phyloP scores from a whole-genome alignment of 768 basidiomycete genomes.

The Xerocomellus chrysenteron region DNA sequence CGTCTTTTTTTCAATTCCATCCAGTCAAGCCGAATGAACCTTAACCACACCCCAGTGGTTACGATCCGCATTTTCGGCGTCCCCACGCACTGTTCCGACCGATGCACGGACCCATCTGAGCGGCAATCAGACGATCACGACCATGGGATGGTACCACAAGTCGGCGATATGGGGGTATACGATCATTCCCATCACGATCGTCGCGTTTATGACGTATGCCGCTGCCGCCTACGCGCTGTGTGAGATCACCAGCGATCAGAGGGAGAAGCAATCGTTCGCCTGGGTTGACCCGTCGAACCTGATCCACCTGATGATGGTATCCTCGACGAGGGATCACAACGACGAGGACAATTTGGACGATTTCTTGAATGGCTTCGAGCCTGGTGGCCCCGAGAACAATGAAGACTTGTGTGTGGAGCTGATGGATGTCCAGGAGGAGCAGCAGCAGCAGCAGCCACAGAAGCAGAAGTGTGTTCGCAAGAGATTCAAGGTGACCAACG shows the following conservation, averaged over 20 bases:
- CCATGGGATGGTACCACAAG: slow-evolving; percentile 1
- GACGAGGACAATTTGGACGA: not conserved
- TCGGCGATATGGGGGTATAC: not conserved
- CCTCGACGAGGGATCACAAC: not conserved
- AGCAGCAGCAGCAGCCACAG: too few relatives aligned
- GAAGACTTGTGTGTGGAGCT: not conserved
- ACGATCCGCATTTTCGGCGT: slow-evolving; percentile 9
- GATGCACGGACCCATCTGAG: not conserved
- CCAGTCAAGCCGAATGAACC: not conserved
- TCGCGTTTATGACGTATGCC: slow-evolving; percentile 4
- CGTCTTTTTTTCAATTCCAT: not conserved
- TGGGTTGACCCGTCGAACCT: slow-evolving; percentile 8
- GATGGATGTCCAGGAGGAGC: not conserved
- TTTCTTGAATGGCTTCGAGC: not conserved
- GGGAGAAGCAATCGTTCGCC: not conserved
- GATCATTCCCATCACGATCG: slow-evolving; percentile 3
- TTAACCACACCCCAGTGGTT: not conserved
- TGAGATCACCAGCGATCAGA: not conserved
- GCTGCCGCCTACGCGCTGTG: slow-evolving; percentile 10
- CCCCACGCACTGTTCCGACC: not conserved
- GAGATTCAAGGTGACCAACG: not conserved
- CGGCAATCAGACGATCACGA: not conserved
- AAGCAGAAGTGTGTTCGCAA: not conserved
- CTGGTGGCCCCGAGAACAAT: not conserved
- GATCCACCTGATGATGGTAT: slow-evolving; percentile 5